Evolutionary conservation across 768 basidiomycete species (phyloP).

Genomic region (Boletus coccyginus): DNA sequence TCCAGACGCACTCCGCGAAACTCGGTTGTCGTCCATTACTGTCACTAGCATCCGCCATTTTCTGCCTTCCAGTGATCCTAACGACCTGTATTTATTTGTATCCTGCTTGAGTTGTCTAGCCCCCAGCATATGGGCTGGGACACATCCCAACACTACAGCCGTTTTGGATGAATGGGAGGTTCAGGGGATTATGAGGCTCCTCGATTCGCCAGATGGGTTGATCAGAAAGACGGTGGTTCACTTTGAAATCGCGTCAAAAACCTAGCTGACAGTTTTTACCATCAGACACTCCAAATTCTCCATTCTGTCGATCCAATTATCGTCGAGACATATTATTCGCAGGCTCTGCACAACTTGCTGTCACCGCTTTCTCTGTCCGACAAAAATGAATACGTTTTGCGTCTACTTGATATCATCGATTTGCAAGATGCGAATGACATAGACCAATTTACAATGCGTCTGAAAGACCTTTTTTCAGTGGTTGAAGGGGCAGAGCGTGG

Average conservation of each 20-base stretch:
- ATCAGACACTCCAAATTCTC: conserved; percentile 61
- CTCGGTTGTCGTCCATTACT: conserved; percentile 22
- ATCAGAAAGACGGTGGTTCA: conserved; percentile 58
- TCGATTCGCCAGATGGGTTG: conserved; percentile 56
- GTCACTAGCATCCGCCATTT: conserved; percentile 52
- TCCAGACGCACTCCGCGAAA: conserved; percentile 18
- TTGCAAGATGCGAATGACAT: conserved; percentile 48
- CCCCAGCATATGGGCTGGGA: conserved; percentile 68
- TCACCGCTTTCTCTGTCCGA: conserved; percentile 32
- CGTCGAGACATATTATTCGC: conserved; percentile 52
- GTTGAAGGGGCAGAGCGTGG: conserved; percentile 34
- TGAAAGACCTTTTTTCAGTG: conserved; percentile 41
- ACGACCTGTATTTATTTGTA: conserved; percentile 66
- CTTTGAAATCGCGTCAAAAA: background rate
- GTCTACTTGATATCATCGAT: conserved; percentile 56
- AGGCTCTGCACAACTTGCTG: conserved; percentile 40
- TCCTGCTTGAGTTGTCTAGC: conserved; percentile 59
- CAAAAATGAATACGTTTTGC: conserved; percentile 40
- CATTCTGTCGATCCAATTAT: conserved; percentile 56
- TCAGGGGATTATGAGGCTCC: conserved; percentile 62
- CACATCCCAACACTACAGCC: conserved; percentile 43
- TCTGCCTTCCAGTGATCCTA: conserved; percentile 54
- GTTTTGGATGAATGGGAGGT: conserved; percentile 73
- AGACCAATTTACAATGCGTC: conserved; percentile 52
- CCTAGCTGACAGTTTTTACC: conserved; percentile 4